phyloP scores from a whole-genome alignment of 805 yeast species.

The Starmera caribaea region DNA sequence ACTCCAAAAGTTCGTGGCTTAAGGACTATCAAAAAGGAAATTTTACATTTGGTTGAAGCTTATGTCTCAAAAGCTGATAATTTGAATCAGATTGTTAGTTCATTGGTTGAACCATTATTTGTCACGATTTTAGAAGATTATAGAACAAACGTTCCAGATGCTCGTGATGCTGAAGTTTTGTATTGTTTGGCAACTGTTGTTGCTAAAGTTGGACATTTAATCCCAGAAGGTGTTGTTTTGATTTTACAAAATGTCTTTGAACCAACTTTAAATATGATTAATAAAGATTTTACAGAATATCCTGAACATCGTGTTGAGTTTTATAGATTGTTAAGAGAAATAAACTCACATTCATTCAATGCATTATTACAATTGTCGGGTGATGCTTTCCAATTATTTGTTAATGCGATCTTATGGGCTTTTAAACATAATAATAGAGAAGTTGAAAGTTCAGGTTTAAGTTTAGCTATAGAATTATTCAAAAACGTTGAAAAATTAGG shows the following conservation, averaged over 20 bases:
- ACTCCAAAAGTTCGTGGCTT: constrained; percentile 92
- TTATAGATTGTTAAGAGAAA: constrained; percentile 80
- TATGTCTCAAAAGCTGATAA: constrained; percentile 84
- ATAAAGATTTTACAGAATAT: constrained; percentile 89
- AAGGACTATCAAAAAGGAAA: constrained; percentile 93
- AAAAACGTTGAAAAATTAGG: constrained; percentile 77
- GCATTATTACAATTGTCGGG: constrained; percentile 86
- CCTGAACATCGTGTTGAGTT: constrained; percentile 98
- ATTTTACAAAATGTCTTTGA: constrained; percentile 89
- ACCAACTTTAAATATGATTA: constrained; percentile 91
- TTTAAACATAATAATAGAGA: constrained; percentile 96
- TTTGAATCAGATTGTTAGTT: constrained; percentile 68
- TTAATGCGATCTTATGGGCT: constrained; percentile 96
- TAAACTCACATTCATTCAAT: constrained; percentile 74
- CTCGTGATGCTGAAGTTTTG: constrained; percentile 95
- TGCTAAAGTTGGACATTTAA: constrained; percentile 74
- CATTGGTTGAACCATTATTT: constrained; percentile 74
- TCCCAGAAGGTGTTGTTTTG: constrained; percentile 81
- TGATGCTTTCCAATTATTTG: constrained; percentile 80
- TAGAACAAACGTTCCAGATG: constrained; percentile 82
- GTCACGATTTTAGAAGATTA: constrained; percentile 86
- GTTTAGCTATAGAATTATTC: constrained; percentile 72
- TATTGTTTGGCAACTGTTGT: constrained; percentile 91
- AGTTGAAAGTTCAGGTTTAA: constrained; percentile 87
- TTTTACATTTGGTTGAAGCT: constrained; percentile 79